Percentiles rank a stretch among this genome's conserved stretches.
Conservation (phyloP, 257 asterid species). For the Rubia yunnanensis region DNA sequence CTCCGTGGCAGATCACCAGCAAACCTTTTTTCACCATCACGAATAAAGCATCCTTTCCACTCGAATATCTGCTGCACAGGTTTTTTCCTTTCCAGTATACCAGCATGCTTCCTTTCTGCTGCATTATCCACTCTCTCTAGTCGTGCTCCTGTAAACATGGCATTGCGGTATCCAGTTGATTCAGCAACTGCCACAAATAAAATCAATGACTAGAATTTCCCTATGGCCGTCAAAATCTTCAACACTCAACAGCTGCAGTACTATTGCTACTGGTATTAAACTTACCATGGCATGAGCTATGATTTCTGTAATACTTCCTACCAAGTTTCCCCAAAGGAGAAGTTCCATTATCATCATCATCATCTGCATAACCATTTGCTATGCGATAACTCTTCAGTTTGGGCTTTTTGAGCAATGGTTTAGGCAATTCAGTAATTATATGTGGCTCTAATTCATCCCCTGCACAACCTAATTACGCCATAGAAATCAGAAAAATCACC, state of each 20-base stretch:
- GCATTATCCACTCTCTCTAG: background rate
- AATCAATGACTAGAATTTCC: background rate
- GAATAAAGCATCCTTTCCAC: background rate
- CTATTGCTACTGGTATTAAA: background rate
- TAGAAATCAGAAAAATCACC: background rate
- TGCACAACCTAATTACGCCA: constrained; percentile 19
- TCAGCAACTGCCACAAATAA: background rate
- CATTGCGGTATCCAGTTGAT: background rate
- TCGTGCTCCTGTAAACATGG: background rate
- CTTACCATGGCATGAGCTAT: constrained; percentile 29
- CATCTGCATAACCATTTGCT: constrained; percentile 5
- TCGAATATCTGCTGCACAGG: background rate
- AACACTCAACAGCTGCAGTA: background rate
- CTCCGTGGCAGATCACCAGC: constrained; percentile 15
- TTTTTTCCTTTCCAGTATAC: background rate
- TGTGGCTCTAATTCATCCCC: constrained; percentile 42
- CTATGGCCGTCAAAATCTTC: background rate
- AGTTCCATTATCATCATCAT: constrained; percentile 13
- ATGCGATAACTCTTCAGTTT: constrained; percentile 30
- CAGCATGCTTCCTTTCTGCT: constrained; percentile 3
- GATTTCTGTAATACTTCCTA: constrained; percentile 22
- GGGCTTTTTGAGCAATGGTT: constrained; percentile 43
- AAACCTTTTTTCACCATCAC: background rate
- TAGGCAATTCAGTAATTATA: constrained; percentile 61
- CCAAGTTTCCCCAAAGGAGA: constrained; percentile 28